phyloP scores from a whole-genome alignment of 208 protist genomes.

The Angomonas desouzai region DNA sequence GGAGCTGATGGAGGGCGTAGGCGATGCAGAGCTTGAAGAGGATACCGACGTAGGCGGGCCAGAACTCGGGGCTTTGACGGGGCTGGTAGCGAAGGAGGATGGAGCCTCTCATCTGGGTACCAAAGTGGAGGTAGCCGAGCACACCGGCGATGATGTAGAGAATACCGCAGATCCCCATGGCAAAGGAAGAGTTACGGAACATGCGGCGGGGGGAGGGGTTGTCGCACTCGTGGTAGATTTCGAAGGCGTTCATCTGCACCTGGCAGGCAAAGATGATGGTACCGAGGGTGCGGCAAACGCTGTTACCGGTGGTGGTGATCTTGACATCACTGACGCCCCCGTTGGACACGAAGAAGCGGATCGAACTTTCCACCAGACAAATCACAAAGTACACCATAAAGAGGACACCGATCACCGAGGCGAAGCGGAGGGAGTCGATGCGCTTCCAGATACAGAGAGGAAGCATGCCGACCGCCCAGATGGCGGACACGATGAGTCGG shows the following conservation, averaged over 20 bases:
- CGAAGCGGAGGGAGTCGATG: slow-evolving; percentile 63
- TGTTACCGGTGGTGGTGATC: slow-evolving; percentile 26
- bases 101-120: slow-evolving; percentile 30
- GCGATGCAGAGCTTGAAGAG: slow-evolving; percentile 72
- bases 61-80: slow-evolving; percentile 33
- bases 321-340: slow-evolving; percentile 40
- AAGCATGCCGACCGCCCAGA: slow-evolving; percentile 61
- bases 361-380: slow-evolving; percentile 38
- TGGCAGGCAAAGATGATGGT: slow-evolving; percentile 65
- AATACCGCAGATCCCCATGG: slow-evolving; percentile 30
- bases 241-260: slow-evolving; percentile 57
- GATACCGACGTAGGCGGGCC: slow-evolving; percentile 54
- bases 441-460: slow-evolving; percentile 54
- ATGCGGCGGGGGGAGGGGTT: slow-evolving; percentile 35
- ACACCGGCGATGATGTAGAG: slow-evolving; percentile 71
- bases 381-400: slow-evolving; percentile 63
- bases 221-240: slow-evolving; percentile 49
- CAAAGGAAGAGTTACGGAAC: slow-evolving; percentile 28
- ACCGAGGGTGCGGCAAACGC: slow-evolving; percentile 25
- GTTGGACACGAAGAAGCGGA: slow-evolving; percentile 22
- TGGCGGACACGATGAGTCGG: slow-evolving; percentile 34
- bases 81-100: slow-evolving; percentile 70
- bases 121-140: slow-evolving; percentile 75
- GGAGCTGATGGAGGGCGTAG: slow-evolving; percentile 54
- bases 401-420: slow-evolving; percentile 39